Percentiles rank a stretch among this genome's conserved stretches.
Conservation (phyloP, 352 stramenopile species). For the Albugo candida region DNA sequence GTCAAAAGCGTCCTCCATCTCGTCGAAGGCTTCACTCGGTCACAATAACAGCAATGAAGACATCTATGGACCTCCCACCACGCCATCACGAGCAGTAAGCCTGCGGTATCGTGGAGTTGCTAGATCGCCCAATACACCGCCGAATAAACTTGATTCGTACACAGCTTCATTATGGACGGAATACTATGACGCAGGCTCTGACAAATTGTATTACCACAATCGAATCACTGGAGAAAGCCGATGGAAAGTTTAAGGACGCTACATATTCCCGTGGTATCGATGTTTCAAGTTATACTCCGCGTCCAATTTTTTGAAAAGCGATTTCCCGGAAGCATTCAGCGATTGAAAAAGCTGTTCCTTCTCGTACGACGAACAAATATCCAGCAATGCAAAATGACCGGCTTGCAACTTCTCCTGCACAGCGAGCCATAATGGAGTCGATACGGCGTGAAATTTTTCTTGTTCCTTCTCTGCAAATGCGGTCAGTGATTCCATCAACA, state of each 20-base stretch:
- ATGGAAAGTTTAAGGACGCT: conserved; percentile 55
- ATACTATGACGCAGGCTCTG: conserved; percentile 29
- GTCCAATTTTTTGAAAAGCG: conserved; percentile 69
- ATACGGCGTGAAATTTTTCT: too few species aligned
- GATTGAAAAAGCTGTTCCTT: conserved; percentile 73
- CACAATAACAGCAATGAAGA: neutral
- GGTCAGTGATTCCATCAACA: conserved; percentile 47
- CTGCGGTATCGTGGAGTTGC: neutral
- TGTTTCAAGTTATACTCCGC: conserved; percentile 74
- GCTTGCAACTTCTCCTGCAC: conserved; percentile 52
- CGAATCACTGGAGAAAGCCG: conserved; percentile 46
- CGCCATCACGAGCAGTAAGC: too few species aligned
- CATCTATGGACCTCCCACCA: neutral
- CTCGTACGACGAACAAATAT: conserved; percentile 68
- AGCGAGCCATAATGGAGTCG: conserved; percentile 13
- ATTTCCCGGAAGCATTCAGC: conserved; percentile 65
- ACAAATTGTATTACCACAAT: conserved; percentile 54
- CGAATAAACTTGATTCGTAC: too few species aligned
- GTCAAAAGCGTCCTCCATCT: neutral
- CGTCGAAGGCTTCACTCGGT: neutral
- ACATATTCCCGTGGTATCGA: conserved; percentile 71
- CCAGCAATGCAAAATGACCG: conserved; percentile 54
- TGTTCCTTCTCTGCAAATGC: conserved; percentile 30
- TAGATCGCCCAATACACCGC: too few species aligned
- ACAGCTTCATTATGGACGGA: conserved; percentile 28